Percentiles rank a stretch among this genome's conserved stretches.
phyloP scores from a whole-genome alignment of 768 basidiomycete genomes.

The Tulasnella sp. region DNA sequence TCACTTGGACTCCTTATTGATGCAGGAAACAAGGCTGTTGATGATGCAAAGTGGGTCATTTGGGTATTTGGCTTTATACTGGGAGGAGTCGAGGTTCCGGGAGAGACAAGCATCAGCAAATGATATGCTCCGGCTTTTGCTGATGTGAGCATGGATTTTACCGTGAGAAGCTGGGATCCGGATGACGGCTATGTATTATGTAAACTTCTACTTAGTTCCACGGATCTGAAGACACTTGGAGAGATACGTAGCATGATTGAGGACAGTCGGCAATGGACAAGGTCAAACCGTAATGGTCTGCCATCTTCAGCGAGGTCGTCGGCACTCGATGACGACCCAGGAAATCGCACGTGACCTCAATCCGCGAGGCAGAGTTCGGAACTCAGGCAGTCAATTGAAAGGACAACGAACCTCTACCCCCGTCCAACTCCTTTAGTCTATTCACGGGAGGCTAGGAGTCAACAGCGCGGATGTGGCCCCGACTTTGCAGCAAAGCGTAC shows the following conservation, averaged over 20 bases:
- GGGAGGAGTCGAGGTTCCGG: constrained; percentile 7
- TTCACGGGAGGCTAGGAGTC: too few relatives aligned
- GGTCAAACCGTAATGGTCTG: background rate
- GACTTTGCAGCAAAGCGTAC: too few relatives aligned
- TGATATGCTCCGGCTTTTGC: constrained; percentile 7
- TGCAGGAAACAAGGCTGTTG: constrained; percentile 1
- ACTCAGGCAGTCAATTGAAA: too few relatives aligned
- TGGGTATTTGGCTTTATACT: background rate
- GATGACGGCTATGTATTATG: background rate
- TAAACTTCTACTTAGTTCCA: background rate
- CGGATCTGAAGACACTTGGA: background rate
- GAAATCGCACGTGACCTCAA: too few relatives aligned
- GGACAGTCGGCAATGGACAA: background rate
- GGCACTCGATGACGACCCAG: background rate
- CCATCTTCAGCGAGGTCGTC: background rate
- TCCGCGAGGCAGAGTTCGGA: too few relatives aligned
- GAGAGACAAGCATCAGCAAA: background rate
- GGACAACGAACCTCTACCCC: too few relatives aligned
- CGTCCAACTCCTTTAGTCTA: too few relatives aligned
- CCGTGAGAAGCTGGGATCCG: background rate
- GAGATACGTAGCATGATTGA: background rate
- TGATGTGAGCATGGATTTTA: background rate
- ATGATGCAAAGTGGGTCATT: background rate
- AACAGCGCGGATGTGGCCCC: background rate
- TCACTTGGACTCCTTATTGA: background rate